Evolutionary conservation across 2,329 filamentous ascomycete species (phyloP), one percentile per base, ranked within the genome.

Genomic region (Malbranchea zuffiana): DNA sequence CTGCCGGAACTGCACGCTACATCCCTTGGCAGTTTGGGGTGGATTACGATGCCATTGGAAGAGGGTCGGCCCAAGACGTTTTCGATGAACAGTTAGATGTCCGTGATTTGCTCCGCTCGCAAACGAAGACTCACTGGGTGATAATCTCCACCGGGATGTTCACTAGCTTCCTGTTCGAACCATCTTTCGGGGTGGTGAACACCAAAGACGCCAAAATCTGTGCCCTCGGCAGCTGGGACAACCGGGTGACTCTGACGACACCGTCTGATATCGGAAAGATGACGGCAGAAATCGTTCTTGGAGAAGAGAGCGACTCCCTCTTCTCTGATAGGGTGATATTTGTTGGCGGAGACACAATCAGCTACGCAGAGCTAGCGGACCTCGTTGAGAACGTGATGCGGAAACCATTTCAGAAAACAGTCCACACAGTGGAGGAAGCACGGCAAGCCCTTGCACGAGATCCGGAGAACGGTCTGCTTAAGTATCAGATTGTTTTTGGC

Each of bases 1-100:
- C 56, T 7, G 74, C 71, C 0, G 55, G 60, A 0, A 66, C 69
- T 0, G 46, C 56, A 10, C 60, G 71, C 1, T 83, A 69, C 50
- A 67, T 83, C 12, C 79, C 80, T 0, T 84, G 80, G 80, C 79
- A 84, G 53, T 83, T 78, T 52, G 80, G 80, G 1, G 72, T 82
- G 16, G 75, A 84, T 50, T 84, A 83, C 55, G 78, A 83, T 39
- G 52, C 61, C 18, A 72, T 82, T 11, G 75, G 76, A 0, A 53
- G 60, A 0, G 69, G 71, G 0, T 73, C 69, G 17, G 62, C 71
- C 28, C 77, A 81, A 54, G 70, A 75, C 21, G 50, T 83, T 10
- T 83, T 82, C 47, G 76, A 77, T 41, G 78, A 81, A 62, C 77
- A 82, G 58, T 60, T 78, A 0, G 65, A 67, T 36, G 76, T 81